Evolutionary conservation across 441 rosid genomes (phyloP), one percentile per base, ranked within the genome.

Genomic region (Breynia disticha): DNA sequence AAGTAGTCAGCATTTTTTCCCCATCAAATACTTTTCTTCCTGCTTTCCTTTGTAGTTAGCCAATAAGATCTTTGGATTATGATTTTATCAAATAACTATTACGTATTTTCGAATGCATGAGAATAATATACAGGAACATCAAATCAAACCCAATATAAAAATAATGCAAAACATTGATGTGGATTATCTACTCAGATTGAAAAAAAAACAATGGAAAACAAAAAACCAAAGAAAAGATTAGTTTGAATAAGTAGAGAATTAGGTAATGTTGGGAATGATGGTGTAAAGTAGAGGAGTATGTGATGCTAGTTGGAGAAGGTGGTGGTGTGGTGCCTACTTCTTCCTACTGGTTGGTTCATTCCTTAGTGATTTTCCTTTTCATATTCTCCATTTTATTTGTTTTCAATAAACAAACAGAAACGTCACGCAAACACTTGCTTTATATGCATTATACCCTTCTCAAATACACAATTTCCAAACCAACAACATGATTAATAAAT

Each of bases 351-450:
- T 62, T 58, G 82, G 76, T 10, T 48, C 56, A 59, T 61, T 72
- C 63, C 60, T n/a, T 63, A 56, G 76, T 67, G 69, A 68, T 56
- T 54, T 63, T 57, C 72, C 70, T 63, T 68, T 69, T 55, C 71
- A 67, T 61, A 57, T 66, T 62, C 57, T 48, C n/a, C 45, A 16
- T 20, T 11, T 41, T 6, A 5, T 22, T 17, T 11, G 12, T 51
- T 35, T n/a, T 17, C 56, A 59, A 52, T 54, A 49, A 68, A 38
- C 4, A 5, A 61, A 38, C 48, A 66, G 76, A 70, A 73, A 67
- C 74, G 83, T 76, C 78, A 77, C 72, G 68, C 73, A 75, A 70
- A 76, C 76, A 66, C 70, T 28, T 28, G 7, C 35, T 28, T 9
- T 28, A 28, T 28, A 28, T 1, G n/a, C n/a, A n/a, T n/a, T n/a